Base-by-base conservation (phyloP, 805 yeast genomes). In the Hanseniaspora guilliermondii region DNA sequence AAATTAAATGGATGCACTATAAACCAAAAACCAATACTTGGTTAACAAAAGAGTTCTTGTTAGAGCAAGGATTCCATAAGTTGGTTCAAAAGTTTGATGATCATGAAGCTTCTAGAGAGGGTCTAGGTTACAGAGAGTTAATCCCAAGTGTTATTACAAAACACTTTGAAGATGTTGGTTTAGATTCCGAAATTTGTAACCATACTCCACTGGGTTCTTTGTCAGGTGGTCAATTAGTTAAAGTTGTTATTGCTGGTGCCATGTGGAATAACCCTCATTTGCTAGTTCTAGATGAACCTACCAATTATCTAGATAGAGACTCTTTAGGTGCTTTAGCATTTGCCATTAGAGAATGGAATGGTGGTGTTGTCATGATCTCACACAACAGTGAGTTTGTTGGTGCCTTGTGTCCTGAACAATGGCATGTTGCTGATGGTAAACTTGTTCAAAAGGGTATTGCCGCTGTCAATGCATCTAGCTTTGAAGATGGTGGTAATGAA, bases 241-340 rank as follows among this genome's bases (percentile, higher is more conserved):
- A 91, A 72, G 97, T 91, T 59, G 98, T 91, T 57, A 91, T 91
- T 73, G 97, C 97, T 14, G 98, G 97, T 72, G 97, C 97, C 60
- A 91, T 91, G 93, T 91, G 98, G 98, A 91, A 93, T 73, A 93
- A 91, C 68, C 98, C 98, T 19, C 98, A 91, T 70, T 78, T 91
- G 70, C 78, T 91, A 59, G 98, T 91, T 42, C 77, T 91, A 58
- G 98, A 91, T 71, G 98, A 91, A 78, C 98, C 98, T 68, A 91
- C 97, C 65, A 91, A 91, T 74, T 91, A 93, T 76, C 76, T 91
- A 72, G 98, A 91, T 71, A 84, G 98, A 76, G 98, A 91, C 69
- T 89, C 97, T 25, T 76, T 91, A 58, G 98, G 97, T 70, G 98
- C 97, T 47, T 77, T 91, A 61, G 97, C 98, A 30, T 81, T 91